Evolutionary conservation across 352 stramenopile species (phyloP), one percentile per base, ranked within the genome.

Genomic region (Phytophthora tentaculata): DNA sequence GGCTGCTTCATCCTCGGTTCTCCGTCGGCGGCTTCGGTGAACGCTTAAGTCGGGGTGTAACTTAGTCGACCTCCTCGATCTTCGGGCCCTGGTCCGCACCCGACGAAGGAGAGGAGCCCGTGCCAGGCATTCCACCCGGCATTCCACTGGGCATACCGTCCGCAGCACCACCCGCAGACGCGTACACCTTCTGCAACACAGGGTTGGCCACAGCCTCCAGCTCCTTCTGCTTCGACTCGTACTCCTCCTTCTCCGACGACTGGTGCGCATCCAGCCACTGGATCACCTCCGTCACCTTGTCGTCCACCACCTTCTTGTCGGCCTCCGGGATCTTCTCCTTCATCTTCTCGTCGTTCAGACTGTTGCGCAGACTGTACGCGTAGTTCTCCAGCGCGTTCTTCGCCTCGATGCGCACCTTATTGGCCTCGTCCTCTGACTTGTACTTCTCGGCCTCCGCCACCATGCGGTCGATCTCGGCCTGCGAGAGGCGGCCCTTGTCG

Each of bases 221-320:
- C 77, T 97, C 89, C 75, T 98, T 97, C 78, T 97, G 90, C 77
- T 97, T 81, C 22, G 39, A 64, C 26, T 97, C 90, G 69, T 88
- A 97, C 69, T 97, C 81, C 57, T 90, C 80, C 74, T 89, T 91
- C 77, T 91, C 82, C 6, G 80, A 67, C 9, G 77, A 84, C 74
- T 93, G 76, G 52, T 99, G 96, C 47, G 97, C 91, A 67, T 99
- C 97, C 43, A 99, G 87, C 98, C 97, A 99, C 68, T 99, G 95
- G 62, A 99, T 88, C 23, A 90, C 91, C 74, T 99, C 97, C 24
- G 98, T 96, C 41, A 99, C 94, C 66, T 97, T 95, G 66, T 97
- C 90, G 22, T 91, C 75, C 19, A 89, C 71, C 7, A 60, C 66
- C 64, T 91, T 87, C 71, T 91, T 96, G 75, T 99, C 28, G 28